Evolutionary conservation across 495 filamentous ascomycete genomes (phyloP).

Genomic region (Tirmania nivea): DNA sequence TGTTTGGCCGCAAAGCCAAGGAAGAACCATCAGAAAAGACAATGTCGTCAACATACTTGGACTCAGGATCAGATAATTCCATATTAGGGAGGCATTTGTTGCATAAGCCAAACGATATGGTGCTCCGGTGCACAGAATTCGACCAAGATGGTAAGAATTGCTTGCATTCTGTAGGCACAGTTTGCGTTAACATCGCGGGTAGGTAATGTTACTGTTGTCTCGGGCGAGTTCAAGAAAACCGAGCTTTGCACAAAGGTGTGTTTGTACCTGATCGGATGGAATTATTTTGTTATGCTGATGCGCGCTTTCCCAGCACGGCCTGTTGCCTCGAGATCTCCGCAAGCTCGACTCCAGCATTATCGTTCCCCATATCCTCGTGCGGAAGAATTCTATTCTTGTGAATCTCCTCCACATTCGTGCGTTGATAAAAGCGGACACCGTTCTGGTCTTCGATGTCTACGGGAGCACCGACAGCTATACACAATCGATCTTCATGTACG

Average conservation of each 20-base stretch:
- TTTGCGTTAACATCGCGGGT: background rate
- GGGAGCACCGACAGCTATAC: conserved; percentile 86
- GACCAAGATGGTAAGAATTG: conserved; percentile 42
- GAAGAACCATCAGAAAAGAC: conserved; percentile 11
- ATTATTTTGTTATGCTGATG: conserved; percentile 13
- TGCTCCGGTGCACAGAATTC: conserved; percentile 76
- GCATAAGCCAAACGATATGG: conserved; percentile 7
- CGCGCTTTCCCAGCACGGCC: conserved; percentile 45
- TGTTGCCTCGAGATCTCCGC: conserved; percentile 83
- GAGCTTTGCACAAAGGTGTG: conserved; percentile 87
- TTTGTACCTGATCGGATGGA: conserved; percentile 1
- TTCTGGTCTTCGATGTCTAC: conserved; percentile 87
- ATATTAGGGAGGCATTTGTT: conserved; percentile 10
- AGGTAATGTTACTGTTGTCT: conserved; percentile 77
- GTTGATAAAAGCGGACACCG: conserved; percentile 80
- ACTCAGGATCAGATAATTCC: conserved; percentile 16
- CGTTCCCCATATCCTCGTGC: conserved; percentile 88
- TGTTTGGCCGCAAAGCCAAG: conserved; percentile 10
- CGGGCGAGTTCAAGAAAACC: conserved; percentile 89
- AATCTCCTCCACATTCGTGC: conserved; percentile 86
- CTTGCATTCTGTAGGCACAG: background rate
- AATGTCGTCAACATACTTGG: conserved; percentile 15
- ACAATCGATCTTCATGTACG: conserved; percentile 92
- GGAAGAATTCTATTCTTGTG: conserved; percentile 80
- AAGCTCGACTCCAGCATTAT: conserved; percentile 90